These are phyloP conservation scores for Sporothrix pallida DNA, from an alignment of 2,329 filamentous ascomycete genomes.

Conservation along the genomic window DNA sequence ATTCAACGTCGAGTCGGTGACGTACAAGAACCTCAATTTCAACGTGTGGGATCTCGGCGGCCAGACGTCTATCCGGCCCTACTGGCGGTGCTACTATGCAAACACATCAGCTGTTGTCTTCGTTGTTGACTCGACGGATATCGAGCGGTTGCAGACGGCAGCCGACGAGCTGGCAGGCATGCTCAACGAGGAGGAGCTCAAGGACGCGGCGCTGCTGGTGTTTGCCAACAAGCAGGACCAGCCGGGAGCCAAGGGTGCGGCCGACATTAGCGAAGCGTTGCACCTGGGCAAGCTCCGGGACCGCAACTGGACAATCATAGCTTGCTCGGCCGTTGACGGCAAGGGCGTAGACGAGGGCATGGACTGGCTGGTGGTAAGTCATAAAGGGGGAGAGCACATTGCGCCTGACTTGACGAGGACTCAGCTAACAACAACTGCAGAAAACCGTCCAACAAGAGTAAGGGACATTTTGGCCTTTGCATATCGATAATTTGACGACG, in stretches of 20 bases:
- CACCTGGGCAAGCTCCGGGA: slow-evolving; percentile 89
- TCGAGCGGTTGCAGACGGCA: slow-evolving; percentile 90
- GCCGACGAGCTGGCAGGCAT: slow-evolving; percentile 92
- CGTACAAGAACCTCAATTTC: slow-evolving; percentile 97
- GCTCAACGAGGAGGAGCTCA: slow-evolving; percentile 95
- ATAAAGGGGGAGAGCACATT: no score
- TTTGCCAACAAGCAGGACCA: slow-evolving; percentile 99
- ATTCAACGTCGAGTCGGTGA: slow-evolving; percentile 98
- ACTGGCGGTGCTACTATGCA: slow-evolving; percentile 99
- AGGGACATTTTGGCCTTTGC: slow-evolving; percentile 39
- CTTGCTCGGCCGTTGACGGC: slow-evolving; percentile 94
- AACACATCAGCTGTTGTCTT: slow-evolving; percentile 99
- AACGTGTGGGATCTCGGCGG: slow-evolving; percentile 99
- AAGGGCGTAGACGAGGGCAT: slow-evolving; percentile 95
- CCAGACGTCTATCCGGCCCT: slow-evolving; percentile 97
- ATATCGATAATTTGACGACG: slow-evolving; percentile 12
- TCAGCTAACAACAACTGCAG: slow-evolving; percentile 38
- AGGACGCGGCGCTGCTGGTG: slow-evolving; percentile 88
- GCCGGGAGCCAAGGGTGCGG: slow-evolving; percentile 92
- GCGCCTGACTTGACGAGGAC: no score
- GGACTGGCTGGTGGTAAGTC: slow-evolving; percentile 92
- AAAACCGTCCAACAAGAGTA: slow-evolving; percentile 53
- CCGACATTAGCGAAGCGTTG: slow-evolving; percentile 93
- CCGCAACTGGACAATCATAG: slow-evolving; percentile 98
- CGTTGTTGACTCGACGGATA: slow-evolving; percentile 97